Evolutionary conservation across 495 filamentous ascomycete genomes (phyloP), one percentile per base, ranked within the genome.

Genomic region (Xylaria curta): DNA sequence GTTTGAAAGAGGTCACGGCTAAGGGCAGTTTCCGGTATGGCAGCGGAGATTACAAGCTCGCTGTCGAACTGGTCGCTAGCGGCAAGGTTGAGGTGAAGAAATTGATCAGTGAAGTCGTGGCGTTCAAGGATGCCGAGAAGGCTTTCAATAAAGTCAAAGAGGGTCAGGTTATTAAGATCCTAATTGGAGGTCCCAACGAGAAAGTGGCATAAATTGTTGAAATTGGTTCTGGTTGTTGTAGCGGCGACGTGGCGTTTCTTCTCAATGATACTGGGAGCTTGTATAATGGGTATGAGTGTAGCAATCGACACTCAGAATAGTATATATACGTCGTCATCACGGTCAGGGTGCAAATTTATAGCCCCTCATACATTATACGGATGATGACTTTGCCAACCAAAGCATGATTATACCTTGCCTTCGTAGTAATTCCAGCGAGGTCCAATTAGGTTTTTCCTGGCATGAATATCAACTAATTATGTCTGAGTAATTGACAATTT

Each of bases 21-120:
- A 91, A 90, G 77, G 94, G 94, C 21, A 91, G 89, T 74, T 97
- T 95, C 82, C 88, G 94, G 33, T 97, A 97, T 78, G 91, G 89
- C 10, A 86, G 88, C 56, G 93, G 93, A 2, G 95, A 97, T 78
- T 97, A 95, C 75, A 83, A 88, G 78, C 85, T 93, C 12, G 94
- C 93, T 1, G 84, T 97, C 21, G 86, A 92, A 66, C 81, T 98
- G 60, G 85, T 96, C 0, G 81, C 83, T 4, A 81, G 78, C 44
- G 88, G 90, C 53, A 87, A 86, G 74, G 85, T 97, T 26, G 87
- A 88, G 68, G 88, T 97, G 46, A 91, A 91, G 84, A 82, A 85
- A 74, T 82, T 97, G 24, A 88, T 97, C 56, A 91, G 89, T 19
- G 85, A 86, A 70, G 85, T 89, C 49, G 89, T 95, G 26, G 83